phyloP scores from a whole-genome alignment of 2,329 filamentous ascomycete genomes.

The Cercospora sp. region DNA sequence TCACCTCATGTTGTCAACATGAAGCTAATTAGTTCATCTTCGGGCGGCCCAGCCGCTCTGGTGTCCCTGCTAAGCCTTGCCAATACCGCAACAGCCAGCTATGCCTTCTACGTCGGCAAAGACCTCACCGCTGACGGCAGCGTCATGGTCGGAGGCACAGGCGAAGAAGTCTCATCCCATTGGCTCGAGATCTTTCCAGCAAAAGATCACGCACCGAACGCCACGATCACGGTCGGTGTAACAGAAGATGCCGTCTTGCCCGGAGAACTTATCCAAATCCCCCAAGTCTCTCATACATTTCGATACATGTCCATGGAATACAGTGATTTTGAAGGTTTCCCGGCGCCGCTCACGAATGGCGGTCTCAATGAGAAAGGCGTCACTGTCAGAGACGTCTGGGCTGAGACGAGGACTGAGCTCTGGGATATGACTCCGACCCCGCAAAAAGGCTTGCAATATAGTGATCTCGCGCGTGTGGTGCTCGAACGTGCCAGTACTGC shows the following conservation, averaged over 20 bases:
- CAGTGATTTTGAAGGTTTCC: slow-evolving; percentile 46
- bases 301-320: slow-evolving; percentile 44
- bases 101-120: slow-evolving; percentile 53
- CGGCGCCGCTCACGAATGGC: slow-evolving; percentile 48
- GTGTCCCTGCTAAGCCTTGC: neutral
- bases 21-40: neutral
- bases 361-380: slow-evolving; percentile 47
- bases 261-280: slow-evolving; percentile 39
- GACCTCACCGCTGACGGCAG: slow-evolving; percentile 46
- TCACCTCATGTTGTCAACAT: neutral
- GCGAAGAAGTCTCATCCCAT: slow-evolving; percentile 51
- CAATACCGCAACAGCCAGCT: slow-evolving; percentile 40
- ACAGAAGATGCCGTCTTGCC: slow-evolving; percentile 44
- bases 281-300: slow-evolving; percentile 39
- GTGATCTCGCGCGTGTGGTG: slow-evolving; percentile 44
- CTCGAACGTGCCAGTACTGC: slow-evolving; percentile 46
- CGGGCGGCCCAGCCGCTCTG: neutral
- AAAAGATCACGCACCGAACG: slow-evolving; percentile 44
- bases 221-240: slow-evolving; percentile 47
- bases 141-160: slow-evolving; percentile 50
- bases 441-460: slow-evolving; percentile 46
- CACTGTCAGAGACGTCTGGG: slow-evolving; percentile 47
- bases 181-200: slow-evolving; percentile 51
- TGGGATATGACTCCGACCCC: slow-evolving; percentile 45
- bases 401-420: slow-evolving; percentile 43